A percentile compares a stretch with the other conserved stretches of the same genome.
phyloP scores from a whole-genome alignment of 2,329 filamentous ascomycete species.

The Penicillium sumatraense region DNA sequence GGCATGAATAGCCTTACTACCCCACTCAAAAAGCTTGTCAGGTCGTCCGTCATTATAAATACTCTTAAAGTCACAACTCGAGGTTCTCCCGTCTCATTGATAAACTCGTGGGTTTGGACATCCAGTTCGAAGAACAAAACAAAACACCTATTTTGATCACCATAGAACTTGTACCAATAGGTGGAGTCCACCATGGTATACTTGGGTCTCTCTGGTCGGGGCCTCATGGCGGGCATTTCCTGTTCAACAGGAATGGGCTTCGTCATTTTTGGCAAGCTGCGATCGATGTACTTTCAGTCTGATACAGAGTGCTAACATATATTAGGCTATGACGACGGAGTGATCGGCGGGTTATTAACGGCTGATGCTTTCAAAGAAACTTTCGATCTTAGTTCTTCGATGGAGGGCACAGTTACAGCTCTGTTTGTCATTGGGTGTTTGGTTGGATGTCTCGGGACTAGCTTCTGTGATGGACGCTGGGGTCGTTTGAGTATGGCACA shows the following conservation, averaged over 20 bases:
- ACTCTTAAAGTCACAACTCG: no score
- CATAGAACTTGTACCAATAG: no score
- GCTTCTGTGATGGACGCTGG: conserved; percentile 61
- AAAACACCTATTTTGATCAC: no score
- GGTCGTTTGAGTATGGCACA: conserved; percentile 63
- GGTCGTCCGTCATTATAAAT: no score
- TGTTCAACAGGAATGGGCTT: conserved; percentile 41
- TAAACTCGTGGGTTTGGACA: no score
- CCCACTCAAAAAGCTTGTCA: not conserved
- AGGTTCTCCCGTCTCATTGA: no score
- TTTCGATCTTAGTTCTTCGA: conserved; percentile 25
- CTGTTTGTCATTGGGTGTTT: conserved; percentile 63
- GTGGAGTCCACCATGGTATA: conserved; percentile 35
- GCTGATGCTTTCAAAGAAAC: conserved; percentile 24
- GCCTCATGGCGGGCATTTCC: conserved; percentile 47
- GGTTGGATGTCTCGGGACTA: conserved; percentile 53
- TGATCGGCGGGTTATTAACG: conserved; percentile 27
- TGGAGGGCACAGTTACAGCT: conserved; percentile 46
- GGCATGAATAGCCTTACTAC: not conserved
- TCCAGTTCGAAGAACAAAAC: no score
- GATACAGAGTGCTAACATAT: not conserved
- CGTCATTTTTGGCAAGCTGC: conserved; percentile 20
- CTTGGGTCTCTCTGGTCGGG: conserved; percentile 29
- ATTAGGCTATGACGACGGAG: conserved; percentile 28
- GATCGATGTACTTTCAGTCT: not conserved